A percentile compares a stretch with the other conserved stretches of the same genome.
phyloP scores from a whole-genome alignment of 2,329 filamentous ascomycete species.

The Arthrinium puccinioides region DNA sequence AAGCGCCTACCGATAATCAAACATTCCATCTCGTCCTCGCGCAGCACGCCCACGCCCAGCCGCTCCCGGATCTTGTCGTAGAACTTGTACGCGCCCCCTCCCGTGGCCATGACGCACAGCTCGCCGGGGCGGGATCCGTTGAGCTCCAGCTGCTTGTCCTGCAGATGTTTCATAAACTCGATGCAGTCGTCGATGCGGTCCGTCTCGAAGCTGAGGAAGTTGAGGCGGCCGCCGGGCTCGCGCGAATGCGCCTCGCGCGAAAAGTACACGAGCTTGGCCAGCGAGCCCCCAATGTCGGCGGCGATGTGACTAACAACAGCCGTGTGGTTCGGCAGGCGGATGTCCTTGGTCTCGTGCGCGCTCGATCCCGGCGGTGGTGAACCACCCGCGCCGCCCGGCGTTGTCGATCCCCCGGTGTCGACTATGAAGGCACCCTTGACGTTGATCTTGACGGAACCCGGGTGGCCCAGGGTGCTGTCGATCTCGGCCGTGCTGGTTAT shows the following conservation, averaged over 20 bases:
- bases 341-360: slow-evolving; percentile 75
- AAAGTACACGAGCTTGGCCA: slow-evolving; percentile 97
- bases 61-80: slow-evolving; percentile 84
- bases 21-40: slow-evolving; percentile 98
- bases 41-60: slow-evolving; percentile 77
- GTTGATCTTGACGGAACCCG: slow-evolving; percentile 82
- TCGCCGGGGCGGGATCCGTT: slow-evolving; percentile 67
- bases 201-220: slow-evolving; percentile 95
- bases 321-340: slow-evolving; percentile 92
- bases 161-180: slow-evolving; percentile 80
- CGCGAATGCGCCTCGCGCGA: slow-evolving; percentile 75
- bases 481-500: slow-evolving; percentile 49
- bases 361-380: slow-evolving; percentile 30
- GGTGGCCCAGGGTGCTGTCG: slow-evolving; percentile 53
- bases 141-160: slow-evolving; percentile 70
- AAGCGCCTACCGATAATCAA: slow-evolving; percentile 71
- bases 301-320: slow-evolving; percentile 94
- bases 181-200: slow-evolving; percentile 91
- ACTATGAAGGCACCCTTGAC: slow-evolving; percentile 95
- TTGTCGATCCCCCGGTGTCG: slow-evolving; percentile 61
- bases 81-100: slow-evolving; percentile 93
- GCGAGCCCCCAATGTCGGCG: slow-evolving; percentile 93
- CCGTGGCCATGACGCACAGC: slow-evolving; percentile 90
- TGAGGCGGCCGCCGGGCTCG: slow-evolving; percentile 80
- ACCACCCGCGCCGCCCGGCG: slow-evolving; percentile 36